Conservation (phyloP, 2,329 filamentous ascomycete species). For the Hypoxylon sp. region DNA sequence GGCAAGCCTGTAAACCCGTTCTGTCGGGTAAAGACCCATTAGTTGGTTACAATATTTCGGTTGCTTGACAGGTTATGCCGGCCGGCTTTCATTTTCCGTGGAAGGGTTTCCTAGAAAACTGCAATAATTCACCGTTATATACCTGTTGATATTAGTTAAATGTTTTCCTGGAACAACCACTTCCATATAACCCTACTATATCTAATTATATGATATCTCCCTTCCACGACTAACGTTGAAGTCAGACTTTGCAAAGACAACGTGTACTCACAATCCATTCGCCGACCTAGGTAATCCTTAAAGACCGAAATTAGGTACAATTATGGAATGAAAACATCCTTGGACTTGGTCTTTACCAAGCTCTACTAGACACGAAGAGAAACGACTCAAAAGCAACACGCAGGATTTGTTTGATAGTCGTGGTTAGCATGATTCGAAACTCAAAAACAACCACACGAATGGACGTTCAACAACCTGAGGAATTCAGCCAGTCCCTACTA, state of each 20-base stretch:
- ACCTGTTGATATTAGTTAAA: conserved; percentile 6
- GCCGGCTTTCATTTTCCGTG: conserved; percentile 33
- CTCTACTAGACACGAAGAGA: conserved; percentile 31
- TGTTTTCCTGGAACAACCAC: conserved; percentile 13
- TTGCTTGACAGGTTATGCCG: conserved; percentile 23
- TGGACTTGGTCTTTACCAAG: conserved; percentile 23
- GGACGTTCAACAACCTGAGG: conserved; percentile 11
- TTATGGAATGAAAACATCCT: conserved; percentile 5
- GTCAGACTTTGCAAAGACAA: not conserved
- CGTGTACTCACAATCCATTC: not conserved
- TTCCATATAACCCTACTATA: conserved; percentile 12
- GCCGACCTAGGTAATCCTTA: not conserved
- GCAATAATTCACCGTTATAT: conserved; percentile 14
- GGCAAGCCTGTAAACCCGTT: conserved; percentile 27
- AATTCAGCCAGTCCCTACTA: not conserved
- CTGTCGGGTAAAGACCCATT: conserved; percentile 24
- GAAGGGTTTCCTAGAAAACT: conserved; percentile 13
- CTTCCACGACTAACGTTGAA: conserved; percentile 9
- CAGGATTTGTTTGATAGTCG: conserved; percentile 51
- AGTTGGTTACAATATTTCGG: conserved; percentile 16
- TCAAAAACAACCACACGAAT: conserved; percentile 42
- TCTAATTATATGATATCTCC: not conserved
- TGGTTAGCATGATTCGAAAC: conserved; percentile 53
- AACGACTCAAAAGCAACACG: conserved; percentile 41
- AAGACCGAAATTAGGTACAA: not conserved